Conservation (phyloP, 495 filamentous ascomycete genomes). For the Cercophora scortea region DNA sequence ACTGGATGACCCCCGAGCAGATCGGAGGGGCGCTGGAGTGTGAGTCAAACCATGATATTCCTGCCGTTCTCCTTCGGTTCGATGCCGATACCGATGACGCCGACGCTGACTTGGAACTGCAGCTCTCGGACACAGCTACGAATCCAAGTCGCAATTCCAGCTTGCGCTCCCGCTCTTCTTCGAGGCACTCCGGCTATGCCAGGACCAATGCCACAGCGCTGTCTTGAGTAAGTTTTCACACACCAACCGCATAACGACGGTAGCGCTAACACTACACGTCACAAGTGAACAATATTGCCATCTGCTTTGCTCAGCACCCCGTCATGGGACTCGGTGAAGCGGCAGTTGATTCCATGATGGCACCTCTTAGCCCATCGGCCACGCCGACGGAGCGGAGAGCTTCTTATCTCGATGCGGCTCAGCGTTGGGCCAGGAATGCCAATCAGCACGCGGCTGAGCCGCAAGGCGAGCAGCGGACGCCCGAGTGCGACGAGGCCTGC, state of each 20-base stretch:
- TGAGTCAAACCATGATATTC: constrained; percentile 21
- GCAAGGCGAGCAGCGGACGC: constrained; percentile 47
- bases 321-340: constrained; percentile 30
- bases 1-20: constrained; percentile 66
- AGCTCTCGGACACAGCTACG: constrained; percentile 70
- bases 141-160: constrained; percentile 57
- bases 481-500: constrained; percentile 82
- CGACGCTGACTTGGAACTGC: constrained; percentile 13
- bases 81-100: background rate
- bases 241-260: background rate
- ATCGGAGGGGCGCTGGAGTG: constrained; percentile 64
- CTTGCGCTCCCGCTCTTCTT: constrained; percentile 84
- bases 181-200: constrained; percentile 70
- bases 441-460: constrained; percentile 46
- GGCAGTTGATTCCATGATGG: constrained; percentile 21
- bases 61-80: background rate
- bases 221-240: constrained; percentile 50
- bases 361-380: constrained; percentile 13
- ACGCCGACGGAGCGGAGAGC: constrained; percentile 37
- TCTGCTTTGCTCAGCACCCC: constrained; percentile 56
- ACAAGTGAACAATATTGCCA: constrained; percentile 65
- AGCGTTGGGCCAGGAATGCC: constrained; percentile 70
- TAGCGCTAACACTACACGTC: too few species aligned
- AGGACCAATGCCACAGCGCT: constrained; percentile 56
- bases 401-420: constrained; percentile 51